A percentile compares a stretch with the other conserved stretches of the same genome.
These are phyloP conservation scores for Hypoxylon sp. DNA, from an alignment of 2,329 filamentous ascomycete species.

Conservation along the genomic window DNA sequence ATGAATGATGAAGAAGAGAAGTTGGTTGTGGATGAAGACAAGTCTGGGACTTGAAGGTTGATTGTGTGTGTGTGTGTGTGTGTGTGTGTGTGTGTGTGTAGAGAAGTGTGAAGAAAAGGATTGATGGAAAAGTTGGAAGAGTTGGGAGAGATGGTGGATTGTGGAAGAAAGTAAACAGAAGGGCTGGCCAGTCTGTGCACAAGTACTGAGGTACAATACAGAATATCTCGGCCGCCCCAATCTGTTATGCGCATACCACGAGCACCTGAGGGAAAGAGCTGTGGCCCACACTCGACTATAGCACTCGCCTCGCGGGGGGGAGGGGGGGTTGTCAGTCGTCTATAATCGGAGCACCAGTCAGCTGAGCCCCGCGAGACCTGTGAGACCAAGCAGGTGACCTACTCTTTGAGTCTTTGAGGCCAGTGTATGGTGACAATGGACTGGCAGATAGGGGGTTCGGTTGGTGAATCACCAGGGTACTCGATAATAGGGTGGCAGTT, in stretches of 20 bases:
- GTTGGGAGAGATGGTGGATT: not conserved
- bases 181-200: not conserved
- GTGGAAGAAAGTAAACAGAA: not conserved
- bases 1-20: slow-evolving; percentile 2
- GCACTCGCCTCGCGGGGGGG: too few relatives aligned
- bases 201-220: not conserved
- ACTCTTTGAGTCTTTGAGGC: too few relatives aligned
- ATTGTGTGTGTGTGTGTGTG: not conserved
- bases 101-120: not conserved
- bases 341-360: not conserved
- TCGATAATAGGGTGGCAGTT: not conserved
- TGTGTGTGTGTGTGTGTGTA: not conserved
- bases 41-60: not conserved
- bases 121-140: not conserved
- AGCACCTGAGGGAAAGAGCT: not conserved
- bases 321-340: not conserved
- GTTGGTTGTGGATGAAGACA: not conserved
- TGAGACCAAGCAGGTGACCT: not conserved
- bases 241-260: too few relatives aligned
- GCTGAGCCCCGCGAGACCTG: not conserved
- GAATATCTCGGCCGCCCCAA: not conserved
- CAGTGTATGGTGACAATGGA: not conserved
- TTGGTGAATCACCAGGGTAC: not conserved
- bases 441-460: not conserved
- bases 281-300: not conserved